A percentile compares a stretch with the other conserved stretches of the same genome.
Conservation (phyloP, 2,329 filamentous ascomycete species). For the Decorospora gaudefroyi region DNA sequence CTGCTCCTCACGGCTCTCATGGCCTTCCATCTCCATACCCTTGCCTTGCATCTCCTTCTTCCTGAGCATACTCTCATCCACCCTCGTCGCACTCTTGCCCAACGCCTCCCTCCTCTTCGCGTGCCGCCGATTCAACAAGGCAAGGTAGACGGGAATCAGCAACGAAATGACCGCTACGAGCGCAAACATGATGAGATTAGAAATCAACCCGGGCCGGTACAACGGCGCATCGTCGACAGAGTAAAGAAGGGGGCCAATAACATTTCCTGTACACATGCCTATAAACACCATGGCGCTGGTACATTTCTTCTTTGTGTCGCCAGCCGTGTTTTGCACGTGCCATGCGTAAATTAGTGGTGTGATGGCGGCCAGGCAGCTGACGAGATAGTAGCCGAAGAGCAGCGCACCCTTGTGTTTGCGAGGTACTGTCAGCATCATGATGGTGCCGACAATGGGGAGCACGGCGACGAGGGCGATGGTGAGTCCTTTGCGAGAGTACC, state of each 20-base stretch:
- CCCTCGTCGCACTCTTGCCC: constrained; percentile 35
- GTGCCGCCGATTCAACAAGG: constrained; percentile 39
- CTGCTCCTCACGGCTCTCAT: constrained; percentile 8
- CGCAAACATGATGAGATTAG: constrained; percentile 44
- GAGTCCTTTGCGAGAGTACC: constrained; percentile 56
- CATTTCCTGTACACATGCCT: constrained; percentile 47
- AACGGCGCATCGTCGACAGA: constrained; percentile 42
- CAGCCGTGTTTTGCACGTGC: constrained; percentile 47
- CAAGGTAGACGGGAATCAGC: constrained; percentile 40
- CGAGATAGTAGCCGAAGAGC: constrained; percentile 58
- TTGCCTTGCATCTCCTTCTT: constrained; percentile 27
- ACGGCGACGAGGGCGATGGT: constrained; percentile 58
- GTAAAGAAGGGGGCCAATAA: constrained; percentile 46
- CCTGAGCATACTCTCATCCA: constrained; percentile 46
- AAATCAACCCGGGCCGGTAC: constrained; percentile 43
- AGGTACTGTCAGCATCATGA: constrained; percentile 57
- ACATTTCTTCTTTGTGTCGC: constrained; percentile 47
- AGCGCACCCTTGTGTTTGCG: constrained; percentile 55
- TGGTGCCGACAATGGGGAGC: constrained; percentile 57
- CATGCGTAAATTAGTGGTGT: constrained; percentile 47
- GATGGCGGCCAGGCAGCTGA: constrained; percentile 46
- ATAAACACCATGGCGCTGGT: constrained; percentile 45
- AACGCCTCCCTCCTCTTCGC: constrained; percentile 36
- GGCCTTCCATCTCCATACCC: constrained; percentile 19
- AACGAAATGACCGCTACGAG: constrained; percentile 35